These are phyloP conservation scores for Lactarius akahatsu DNA, from an alignment of 768 basidiomycete genomes.

Conservation along the genomic window DNA sequence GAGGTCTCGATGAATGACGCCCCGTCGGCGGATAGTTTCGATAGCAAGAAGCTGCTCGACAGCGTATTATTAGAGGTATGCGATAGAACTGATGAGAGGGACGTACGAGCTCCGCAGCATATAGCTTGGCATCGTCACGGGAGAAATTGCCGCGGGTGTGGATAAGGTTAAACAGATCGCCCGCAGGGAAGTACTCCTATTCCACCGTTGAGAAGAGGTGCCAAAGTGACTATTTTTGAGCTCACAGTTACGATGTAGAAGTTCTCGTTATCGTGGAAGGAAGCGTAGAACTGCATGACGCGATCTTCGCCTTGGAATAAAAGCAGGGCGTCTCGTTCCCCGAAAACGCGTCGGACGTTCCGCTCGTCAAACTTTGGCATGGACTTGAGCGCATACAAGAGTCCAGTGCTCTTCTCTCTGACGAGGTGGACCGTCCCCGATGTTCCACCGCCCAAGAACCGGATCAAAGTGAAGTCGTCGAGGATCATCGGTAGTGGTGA, in stretches of 20 bases:
- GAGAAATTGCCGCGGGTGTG: constrained; percentile 4
- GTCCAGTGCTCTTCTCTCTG: constrained; percentile 1
- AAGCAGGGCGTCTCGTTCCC: constrained; percentile 16
- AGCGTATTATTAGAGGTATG: neutral
- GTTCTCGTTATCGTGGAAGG: constrained; percentile 21
- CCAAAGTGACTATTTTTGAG: neutral
- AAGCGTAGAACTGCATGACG: constrained; percentile 15
- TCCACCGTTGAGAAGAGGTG: neutral
- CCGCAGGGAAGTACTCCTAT: constrained; percentile 20
- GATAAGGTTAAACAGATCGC: constrained; percentile 12
- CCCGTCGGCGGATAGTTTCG: constrained; percentile 14
- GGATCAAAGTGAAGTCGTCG: constrained; percentile 8
- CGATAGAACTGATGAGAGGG: neutral
- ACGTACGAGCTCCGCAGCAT: constrained; percentile 24
- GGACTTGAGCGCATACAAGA: constrained; percentile 7
- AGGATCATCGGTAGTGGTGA: constrained; percentile 2
- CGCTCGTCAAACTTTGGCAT: constrained; percentile 6
- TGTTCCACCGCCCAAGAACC: constrained; percentile 3
- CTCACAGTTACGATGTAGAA: constrained; percentile 24
- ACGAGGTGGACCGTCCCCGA: constrained; percentile 10
- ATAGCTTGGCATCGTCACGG: constrained; percentile 6
- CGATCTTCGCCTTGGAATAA: constrained; percentile 7
- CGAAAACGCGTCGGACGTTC: neutral
- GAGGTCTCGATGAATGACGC: constrained; percentile 24
- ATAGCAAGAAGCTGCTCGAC: constrained; percentile 20